phyloP scores from a whole-genome alignment of 164 flowering plant species.

The Houttuynia cordata region DNA sequence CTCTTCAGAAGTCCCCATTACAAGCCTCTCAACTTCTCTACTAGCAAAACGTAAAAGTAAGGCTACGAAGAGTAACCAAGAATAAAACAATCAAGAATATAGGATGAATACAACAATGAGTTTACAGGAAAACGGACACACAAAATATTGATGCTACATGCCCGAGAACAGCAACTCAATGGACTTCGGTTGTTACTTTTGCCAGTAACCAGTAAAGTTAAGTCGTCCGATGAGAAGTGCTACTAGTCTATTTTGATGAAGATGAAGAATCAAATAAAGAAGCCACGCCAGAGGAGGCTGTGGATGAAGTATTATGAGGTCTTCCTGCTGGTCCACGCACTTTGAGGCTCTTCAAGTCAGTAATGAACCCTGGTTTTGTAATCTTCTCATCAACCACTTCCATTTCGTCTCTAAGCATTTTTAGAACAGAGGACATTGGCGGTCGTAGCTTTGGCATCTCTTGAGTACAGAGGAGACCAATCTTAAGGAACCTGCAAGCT shows the following conservation, averaged over 20 bases:
- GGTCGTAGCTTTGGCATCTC: slow-evolving; percentile 74
- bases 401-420: slow-evolving; percentile 46
- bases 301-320: neutral
- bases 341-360: slow-evolving; percentile 78
- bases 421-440: slow-evolving; percentile 68
- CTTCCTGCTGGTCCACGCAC: slow-evolving; percentile 12
- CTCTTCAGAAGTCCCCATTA: too few relatives aligned
- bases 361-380: slow-evolving; percentile 62
- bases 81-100: too few relatives aligned
- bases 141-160: too few relatives aligned
- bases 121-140: too few relatives aligned
- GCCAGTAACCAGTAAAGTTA: neutral
- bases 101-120: too few relatives aligned
- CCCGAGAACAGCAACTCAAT: neutral
- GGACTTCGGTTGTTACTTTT: neutral
- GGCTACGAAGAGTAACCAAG: too few relatives aligned
- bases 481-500: slow-evolving; percentile 59
- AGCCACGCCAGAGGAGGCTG: neutral
- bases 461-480: slow-evolving; percentile 84
- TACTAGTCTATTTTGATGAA: neutral
- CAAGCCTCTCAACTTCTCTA: too few relatives aligned
- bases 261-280: neutral
- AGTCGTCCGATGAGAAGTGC: neutral
- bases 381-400: slow-evolving; percentile 23
- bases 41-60: too few relatives aligned